Base-by-base conservation (phyloP, 2,329 filamentous ascomycete species). In the Cladophialophora yegresii region DNA sequence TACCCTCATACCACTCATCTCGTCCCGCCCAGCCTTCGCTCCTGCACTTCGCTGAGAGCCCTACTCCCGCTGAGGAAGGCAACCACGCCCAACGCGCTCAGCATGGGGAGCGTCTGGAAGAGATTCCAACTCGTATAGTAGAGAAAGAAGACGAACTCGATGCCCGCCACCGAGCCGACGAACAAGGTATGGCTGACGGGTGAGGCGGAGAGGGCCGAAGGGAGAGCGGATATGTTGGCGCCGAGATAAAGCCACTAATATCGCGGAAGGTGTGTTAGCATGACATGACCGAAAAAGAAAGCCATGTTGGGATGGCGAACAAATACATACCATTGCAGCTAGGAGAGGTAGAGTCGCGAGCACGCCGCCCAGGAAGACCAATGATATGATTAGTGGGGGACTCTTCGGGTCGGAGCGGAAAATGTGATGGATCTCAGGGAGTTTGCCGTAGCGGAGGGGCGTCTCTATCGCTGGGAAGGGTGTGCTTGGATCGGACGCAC, bases 71-170 rank as follows among this genome's bases (percentile, higher is more conserved):
- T 96, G 67, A 98, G 77, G 75, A 96, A 91, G 10, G 91, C 86
- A 61, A 92, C 85, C 28, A 84, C 78, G 16, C 88, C 87, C 32
- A 95, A 85, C 50, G 87, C 79, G 36, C 82, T 82, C 60, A 89
- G 87, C 28, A 87, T 87, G 4, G 92, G 93, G 56, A 99, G 82
- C 13, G 87, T 87, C 81, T 96, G 89, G 83, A 98, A 96, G 53
- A 99, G 82, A 74, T 89, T 96, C 93, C 93, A 97, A 74, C 81
- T 86, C 59, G 85, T 89, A 79, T 98, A 98, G 84, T 99, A 99
- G 70, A 96, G 80, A 81, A 95, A 93, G 80, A 99, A 97, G 62
- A 96, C 87, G 16, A 85, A 90, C 77, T 99, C 95, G 82, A 99
- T 90, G 23, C 88, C 87, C 45, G 96, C 67, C 62, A 99, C 87